Conservation (phyloP, 169 alveolate genomes). For the Plasmodium vivax region DNA sequence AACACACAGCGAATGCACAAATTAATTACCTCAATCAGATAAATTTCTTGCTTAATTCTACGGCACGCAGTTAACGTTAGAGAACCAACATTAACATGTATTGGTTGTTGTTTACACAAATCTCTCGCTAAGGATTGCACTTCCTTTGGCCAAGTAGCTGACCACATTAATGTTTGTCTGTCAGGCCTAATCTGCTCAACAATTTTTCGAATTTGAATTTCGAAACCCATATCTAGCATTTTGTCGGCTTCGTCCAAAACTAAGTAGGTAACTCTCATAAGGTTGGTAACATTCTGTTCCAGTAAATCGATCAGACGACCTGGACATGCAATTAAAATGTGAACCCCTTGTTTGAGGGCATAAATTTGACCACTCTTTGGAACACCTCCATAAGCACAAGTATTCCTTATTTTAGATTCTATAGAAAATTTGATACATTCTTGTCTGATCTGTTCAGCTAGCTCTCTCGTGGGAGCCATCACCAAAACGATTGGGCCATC, state of each 20-base stretch:
- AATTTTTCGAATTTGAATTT: slow-evolving; percentile 96
- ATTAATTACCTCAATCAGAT: slow-evolving; percentile 85
- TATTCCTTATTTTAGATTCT: slow-evolving; percentile 89
- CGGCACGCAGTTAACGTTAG: slow-evolving; percentile 93
- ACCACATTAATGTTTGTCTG: slow-evolving; percentile 96
- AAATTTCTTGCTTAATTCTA: slow-evolving; percentile 91
- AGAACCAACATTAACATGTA: slow-evolving; percentile 97
- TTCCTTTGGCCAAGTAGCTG: slow-evolving; percentile 99
- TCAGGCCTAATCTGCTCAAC: slow-evolving; percentile 93
- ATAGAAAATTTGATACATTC: slow-evolving; percentile 92
- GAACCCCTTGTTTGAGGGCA: slow-evolving; percentile 94
- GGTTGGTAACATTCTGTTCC: slow-evolving; percentile 92
- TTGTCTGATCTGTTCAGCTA: slow-evolving; percentile 96
- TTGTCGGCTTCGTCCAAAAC: slow-evolving; percentile 99
- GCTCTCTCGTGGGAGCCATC: slow-evolving; percentile 99
- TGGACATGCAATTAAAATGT: slow-evolving; percentile 95
- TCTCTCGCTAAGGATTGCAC: slow-evolving; percentile 95
- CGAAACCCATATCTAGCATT: slow-evolving; percentile 99
- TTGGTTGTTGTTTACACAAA: slow-evolving; percentile 95
- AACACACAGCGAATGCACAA: background rate
- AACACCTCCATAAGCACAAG: slow-evolving; percentile 96
- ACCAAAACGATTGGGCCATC: slow-evolving; percentile 98
- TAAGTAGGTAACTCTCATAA: slow-evolving; percentile 96
- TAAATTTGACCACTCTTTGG: slow-evolving; percentile 91
- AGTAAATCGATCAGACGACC: slow-evolving; percentile 97